Evolutionary conservation across 306 rosid genomes (phyloP).

Genomic region (Corylus heterophylla): DNA sequence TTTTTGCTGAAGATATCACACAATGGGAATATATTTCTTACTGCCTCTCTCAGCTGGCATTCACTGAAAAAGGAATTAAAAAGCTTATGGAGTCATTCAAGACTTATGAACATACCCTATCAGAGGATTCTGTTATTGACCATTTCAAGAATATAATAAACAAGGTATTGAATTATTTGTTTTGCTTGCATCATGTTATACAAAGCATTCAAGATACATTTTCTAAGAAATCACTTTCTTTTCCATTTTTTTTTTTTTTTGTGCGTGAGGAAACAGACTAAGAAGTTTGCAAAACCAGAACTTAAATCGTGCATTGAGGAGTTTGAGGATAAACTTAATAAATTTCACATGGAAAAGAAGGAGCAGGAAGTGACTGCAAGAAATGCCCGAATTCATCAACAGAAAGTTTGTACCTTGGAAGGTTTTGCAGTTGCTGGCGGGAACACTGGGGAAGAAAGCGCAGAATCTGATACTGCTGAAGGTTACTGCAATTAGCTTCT

Average conservation of each 20-base stretch:
- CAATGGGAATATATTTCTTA: constrained; percentile 90
- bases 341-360: constrained; percentile 77
- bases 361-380: constrained; percentile 80
- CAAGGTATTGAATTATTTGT: constrained; percentile 57
- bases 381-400: constrained; percentile 79
- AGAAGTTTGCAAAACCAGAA: constrained; percentile 93
- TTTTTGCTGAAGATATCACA: constrained; percentile 54
- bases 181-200: constrained; percentile 21
- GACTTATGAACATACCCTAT: constrained; percentile 74
- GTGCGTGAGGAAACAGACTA: constrained; percentile 49
- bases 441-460: constrained; percentile 40
- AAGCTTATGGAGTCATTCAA: constrained; percentile 83
- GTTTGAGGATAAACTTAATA: constrained; percentile 88
- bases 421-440: constrained; percentile 24
- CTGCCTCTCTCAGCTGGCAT: constrained; percentile 93
- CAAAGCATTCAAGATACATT: constrained; percentile 9
- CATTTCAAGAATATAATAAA: constrained; percentile 70
- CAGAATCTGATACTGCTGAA: constrained; percentile 52
- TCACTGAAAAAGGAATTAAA: constrained; percentile 92
- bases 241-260: neutral
- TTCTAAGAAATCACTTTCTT: constrained; percentile 2
- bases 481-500: constrained; percentile 45
- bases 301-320: constrained; percentile 78
- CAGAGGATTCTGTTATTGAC: constrained; percentile 82
- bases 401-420: constrained; percentile 50